A percentile compares a stretch with the other conserved stretches of the same genome.
Evolutionary conservation across 140 eudicot species (phyloP).

Genomic region (Flaveria floridana): DNA sequence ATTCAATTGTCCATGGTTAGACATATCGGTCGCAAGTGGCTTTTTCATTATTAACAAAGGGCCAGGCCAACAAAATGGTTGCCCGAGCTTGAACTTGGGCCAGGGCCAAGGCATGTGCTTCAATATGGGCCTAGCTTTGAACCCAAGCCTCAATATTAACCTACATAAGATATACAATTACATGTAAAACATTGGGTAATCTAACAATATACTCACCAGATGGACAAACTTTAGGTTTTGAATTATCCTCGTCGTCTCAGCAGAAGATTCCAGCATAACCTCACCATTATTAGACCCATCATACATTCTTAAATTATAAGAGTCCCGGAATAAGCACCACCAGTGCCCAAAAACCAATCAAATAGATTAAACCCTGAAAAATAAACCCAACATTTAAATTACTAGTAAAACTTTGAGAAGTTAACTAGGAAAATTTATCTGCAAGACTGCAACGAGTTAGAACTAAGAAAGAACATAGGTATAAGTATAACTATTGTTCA

Average conservation of each 20-base stretch:
- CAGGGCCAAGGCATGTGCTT: not conserved
- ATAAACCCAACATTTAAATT: not conserved
- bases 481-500: not conserved
- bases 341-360: slow-evolving; percentile 12
- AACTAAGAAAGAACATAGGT: not conserved
- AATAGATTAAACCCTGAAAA: slow-evolving; percentile 18
- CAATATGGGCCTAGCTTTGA: no score
- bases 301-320: not conserved
- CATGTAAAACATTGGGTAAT: not conserved
- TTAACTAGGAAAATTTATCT: not conserved
- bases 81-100: not conserved
- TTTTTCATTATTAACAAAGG: not conserved
- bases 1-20: not conserved
- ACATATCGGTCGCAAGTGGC: not conserved
- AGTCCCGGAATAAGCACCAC: not conserved
- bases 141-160: not conserved
- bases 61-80: not conserved
- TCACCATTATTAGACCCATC: not conserved
- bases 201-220: not conserved
- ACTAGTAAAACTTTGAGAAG: not conserved
- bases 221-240: not conserved
- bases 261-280: not conserved
- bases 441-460: not conserved
- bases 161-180: not conserved
- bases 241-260: not conserved